Base-by-base conservation (phyloP, 768 basidiomycete genomes). In the Amanita molliuscula region DNA sequence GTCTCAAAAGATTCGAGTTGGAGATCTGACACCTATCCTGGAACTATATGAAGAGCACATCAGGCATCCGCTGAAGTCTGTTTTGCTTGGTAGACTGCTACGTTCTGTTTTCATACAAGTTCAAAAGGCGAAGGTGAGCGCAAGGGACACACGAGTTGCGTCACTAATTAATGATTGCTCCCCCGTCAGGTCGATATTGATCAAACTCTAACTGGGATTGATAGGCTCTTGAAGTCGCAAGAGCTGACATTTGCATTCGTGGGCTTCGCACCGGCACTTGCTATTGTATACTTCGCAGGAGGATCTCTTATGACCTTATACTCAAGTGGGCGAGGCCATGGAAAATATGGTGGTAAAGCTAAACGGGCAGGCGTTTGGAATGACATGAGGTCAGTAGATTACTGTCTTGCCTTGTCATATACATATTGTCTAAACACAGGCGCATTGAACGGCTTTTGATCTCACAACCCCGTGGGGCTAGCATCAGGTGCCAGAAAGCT, bases 181-280 rank as follows among this genome's bases (percentile, higher is more conserved):
- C 48, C 51, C 18, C 33, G 7, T 44, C 23, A 92, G 88, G 90
- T 94, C 52, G 95, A 97, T 64, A 81, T 96, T 47, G 88, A 94
- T 54, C 82, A 94, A 64, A 85, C 93, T 0, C 71, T 97, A 36
- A 72, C 81, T 7, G 94, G 94, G 5, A 93, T 98, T 56, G 95
- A 97, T 65, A 91, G 86, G 60, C 71, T 98, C 48, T 81, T 98
- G 55, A 90, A 85, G 56, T 94, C 90, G 1, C 93, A 96, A 66
- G 90, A 95, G 61, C 72, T 96, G 38, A 96, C 92, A 1, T 99
- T 99, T 58, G 95, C 88, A 4, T 97, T 97, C 59, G 92, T 97
- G 53, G 94, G 94, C 55, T 85, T 98, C 13, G 93, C 95, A 0
- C 95, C 95, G 7, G 84, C 87, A 0, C 66, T 97, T 44, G 78